Evolutionary conservation across 176 grass and related monocot genomes (phyloP).

Genomic region (Avena insularis): DNA sequence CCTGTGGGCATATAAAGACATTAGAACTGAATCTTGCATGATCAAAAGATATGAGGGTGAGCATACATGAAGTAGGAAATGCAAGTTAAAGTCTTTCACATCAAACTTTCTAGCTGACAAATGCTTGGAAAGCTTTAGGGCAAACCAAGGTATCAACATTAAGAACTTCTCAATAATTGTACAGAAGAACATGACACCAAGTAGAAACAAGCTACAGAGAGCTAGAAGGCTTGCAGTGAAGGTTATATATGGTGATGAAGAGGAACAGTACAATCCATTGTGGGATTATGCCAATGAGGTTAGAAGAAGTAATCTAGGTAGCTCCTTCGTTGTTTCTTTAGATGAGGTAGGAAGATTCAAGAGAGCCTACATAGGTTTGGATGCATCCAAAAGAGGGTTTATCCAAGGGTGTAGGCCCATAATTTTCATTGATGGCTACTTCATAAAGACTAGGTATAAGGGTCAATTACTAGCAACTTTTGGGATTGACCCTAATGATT

Average conservation of each 20-base stretch:
- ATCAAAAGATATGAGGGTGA: not conserved
- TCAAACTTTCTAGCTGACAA: not conserved
- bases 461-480: no score
- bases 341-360: no score
- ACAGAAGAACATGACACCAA: not conserved
- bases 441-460: no score
- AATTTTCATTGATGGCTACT: no score
- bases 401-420: no score
- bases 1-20: not conserved
- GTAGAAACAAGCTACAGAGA: not conserved
- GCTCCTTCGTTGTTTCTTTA: no score
- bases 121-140: not conserved
- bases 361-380: no score
- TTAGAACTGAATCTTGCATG: not conserved
- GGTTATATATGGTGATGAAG: not conserved
- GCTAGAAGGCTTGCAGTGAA: not conserved
- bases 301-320: not conserved
- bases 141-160: not conserved
- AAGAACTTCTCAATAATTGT: not conserved
- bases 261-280: not conserved
- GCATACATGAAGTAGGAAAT: not conserved
- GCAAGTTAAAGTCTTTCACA: not conserved
- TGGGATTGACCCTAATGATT: no score
- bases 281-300: not conserved
- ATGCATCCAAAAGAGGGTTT: no score